phyloP scores from a whole-genome alignment of 371 early-diverging fungal genomes.

The Fennellomyces sp. region DNA sequence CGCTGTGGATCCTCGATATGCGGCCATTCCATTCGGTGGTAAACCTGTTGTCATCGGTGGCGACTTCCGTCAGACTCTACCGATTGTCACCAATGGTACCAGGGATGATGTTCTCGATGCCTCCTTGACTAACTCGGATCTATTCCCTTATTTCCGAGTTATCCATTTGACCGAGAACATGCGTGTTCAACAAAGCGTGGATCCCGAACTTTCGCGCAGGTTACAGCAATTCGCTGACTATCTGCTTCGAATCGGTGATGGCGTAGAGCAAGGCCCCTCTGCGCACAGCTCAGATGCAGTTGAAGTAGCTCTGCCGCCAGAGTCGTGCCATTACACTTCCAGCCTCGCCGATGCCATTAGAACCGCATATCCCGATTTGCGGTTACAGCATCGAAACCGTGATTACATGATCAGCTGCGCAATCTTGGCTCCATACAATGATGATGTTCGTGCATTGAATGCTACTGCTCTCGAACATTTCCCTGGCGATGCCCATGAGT shows the following conservation, averaged over 20 bases:
- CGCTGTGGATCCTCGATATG: background rate
- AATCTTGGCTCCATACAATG: too few species aligned
- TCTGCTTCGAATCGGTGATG: slow-evolving; percentile 1
- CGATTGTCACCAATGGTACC: background rate
- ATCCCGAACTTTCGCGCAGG: background rate
- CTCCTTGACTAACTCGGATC: background rate
- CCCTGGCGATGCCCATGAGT: too few species aligned
- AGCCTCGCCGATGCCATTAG: background rate
- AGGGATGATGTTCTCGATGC: background rate
- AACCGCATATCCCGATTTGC: too few species aligned
- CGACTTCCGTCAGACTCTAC: slow-evolving; percentile 8
- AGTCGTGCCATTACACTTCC: background rate
- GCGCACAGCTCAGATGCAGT: background rate
- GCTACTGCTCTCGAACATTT: too few species aligned
- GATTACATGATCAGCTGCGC: too few species aligned
- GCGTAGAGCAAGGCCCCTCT: background rate
- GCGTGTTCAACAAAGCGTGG: slow-evolving; percentile 8
- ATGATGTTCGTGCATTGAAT: too few species aligned
- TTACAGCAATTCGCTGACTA: background rate
- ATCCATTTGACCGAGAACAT: slow-evolving; percentile 13
- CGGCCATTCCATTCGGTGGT: slow-evolving; percentile 24
- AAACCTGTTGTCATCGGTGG: slow-evolving; percentile 23
- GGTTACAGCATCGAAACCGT: too few species aligned
- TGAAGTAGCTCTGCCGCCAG: too few species aligned
- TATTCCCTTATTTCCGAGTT: background rate